These are phyloP conservation scores for Ophiostoma sp. DNA, from an alignment of 2,329 filamentous ascomycete genomes.

Conservation along the genomic window DNA sequence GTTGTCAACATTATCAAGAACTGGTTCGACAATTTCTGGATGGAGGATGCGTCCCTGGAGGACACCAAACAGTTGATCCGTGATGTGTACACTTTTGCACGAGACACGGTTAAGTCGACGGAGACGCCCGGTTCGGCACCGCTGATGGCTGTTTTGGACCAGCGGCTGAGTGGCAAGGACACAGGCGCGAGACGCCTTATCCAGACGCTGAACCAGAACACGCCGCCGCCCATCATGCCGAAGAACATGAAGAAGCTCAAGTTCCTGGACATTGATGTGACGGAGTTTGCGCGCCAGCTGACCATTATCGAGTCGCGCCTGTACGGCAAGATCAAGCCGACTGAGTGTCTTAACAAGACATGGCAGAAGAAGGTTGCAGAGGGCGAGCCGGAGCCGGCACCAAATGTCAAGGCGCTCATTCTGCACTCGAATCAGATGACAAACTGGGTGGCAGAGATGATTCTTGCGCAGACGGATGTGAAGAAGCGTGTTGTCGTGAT, in stretches of 20 bases:
- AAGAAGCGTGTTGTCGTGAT: conserved; percentile 97
- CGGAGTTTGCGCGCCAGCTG: conserved; percentile 94
- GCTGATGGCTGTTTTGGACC: conserved; percentile 83
- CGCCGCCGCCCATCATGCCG: conserved; percentile 85
- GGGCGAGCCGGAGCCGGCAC: conserved; percentile 78
- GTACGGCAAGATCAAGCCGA: conserved; percentile 93
- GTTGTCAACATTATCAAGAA: conserved; percentile 97
- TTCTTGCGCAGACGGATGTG: conserved; percentile 88
- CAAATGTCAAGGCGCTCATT: conserved; percentile 95
- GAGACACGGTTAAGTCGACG: conserved; percentile 87
- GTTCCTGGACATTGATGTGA: conserved; percentile 93
- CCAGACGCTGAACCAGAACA: conserved; percentile 78
- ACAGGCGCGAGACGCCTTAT: conserved; percentile 82
- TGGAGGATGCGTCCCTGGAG: conserved; percentile 81
- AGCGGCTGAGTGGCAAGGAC: conserved; percentile 85
- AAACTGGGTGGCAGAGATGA: conserved; percentile 99
- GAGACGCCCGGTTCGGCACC: conserved; percentile 87
- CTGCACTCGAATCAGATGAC: conserved; percentile 98
- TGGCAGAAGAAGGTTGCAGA: conserved; percentile 95
- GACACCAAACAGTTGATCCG: conserved; percentile 82
- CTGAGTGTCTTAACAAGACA: conserved; percentile 96
- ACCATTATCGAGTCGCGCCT: conserved; percentile 95
- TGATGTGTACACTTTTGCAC: conserved; percentile 86
- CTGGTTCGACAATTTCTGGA: conserved; percentile 99
- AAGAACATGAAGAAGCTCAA: conserved; percentile 99